Evolutionary conservation across 1,139 yeast species (phyloP), one percentile per base, ranked within the genome.

Genomic region (Candida sanyaensis): DNA sequence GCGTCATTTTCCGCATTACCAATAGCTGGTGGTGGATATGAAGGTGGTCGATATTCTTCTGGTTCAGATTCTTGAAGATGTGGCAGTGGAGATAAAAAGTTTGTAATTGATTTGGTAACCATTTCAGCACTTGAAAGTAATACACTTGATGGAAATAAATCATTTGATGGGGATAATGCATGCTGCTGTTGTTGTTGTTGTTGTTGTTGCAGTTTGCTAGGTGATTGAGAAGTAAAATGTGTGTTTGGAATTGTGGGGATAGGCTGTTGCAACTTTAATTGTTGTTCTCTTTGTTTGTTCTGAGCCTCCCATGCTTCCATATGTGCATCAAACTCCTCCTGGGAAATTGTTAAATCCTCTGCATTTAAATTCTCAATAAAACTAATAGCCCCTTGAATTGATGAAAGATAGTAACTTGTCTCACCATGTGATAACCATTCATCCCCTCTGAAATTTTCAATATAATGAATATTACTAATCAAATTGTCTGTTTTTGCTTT

Each of bases 371-470:
- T 80, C 50, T 84, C 80, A 26, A 92, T 80, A 61, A 91, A 92
- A 48, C 83, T 78, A 30, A 90, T 78, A 0, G 97, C 97, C 3
- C 93, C 95, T 60, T 88, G 90, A 29, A 89, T 67, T n/a, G 96
- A 87, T 34, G 95, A 86, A 47, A 92, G 71, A 62, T 92, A 92
- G 63, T 92, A 92, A 37, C 93, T 87, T 0, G 93, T 85, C 63
- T 92, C 98, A 3, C 98, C 97, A 52, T 80, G 82, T 31, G 61
- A 57, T 38, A 88, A 71, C 75, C 90, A 86, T 46, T 83, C 89
- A 4, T 80, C 83, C 43, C 82, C 82, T 55, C 98, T 71, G 64
- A 88, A 93, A 48, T 93, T 74, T 61, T 91, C 96, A 55, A 93
- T 90, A 63, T 90, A 95, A 53, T 80, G 83, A 53, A 92, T 69